Percentiles rank a stretch among this genome's conserved stretches.
phyloP scores from a whole-genome alignment of 257 asterid species.

The Solanum piurae region DNA sequence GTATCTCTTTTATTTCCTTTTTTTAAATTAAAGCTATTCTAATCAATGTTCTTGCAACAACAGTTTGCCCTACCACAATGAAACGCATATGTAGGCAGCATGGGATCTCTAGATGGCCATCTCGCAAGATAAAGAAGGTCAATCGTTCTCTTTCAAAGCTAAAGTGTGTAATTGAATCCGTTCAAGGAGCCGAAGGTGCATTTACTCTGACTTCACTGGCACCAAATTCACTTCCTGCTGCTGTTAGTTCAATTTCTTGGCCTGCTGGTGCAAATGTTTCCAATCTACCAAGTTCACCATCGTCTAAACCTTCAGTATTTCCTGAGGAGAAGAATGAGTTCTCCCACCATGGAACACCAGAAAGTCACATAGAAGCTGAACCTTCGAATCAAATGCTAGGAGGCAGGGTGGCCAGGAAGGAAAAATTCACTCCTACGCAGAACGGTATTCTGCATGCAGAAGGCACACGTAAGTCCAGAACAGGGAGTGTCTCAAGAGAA shows the following conservation, averaged over 20 bases:
- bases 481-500: constrained; percentile 68
- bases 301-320: constrained; percentile 32
- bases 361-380: constrained; percentile 23
- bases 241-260: constrained; percentile 60
- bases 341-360: constrained; percentile 8
- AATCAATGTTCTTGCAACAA: constrained; percentile 9
- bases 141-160: constrained; percentile 75
- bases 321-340: constrained; percentile 34
- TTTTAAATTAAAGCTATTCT: neutral
- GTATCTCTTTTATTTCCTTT: neutral
- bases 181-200: constrained; percentile 77
- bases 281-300: constrained; percentile 35
- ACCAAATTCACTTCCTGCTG: constrained; percentile 42
- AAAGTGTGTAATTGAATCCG: constrained; percentile 76
- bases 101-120: constrained; percentile 94
- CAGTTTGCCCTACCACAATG: constrained; percentile 96
- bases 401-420: constrained; percentile 12
- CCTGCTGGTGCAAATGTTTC: constrained; percentile 38
- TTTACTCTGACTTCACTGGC: constrained; percentile 60
- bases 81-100: constrained; percentile 91
- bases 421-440: constrained; percentile 12
- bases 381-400: constrained; percentile 21
- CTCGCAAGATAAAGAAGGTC: constrained; percentile 93
- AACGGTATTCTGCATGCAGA: constrained; percentile 14
- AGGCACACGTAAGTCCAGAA: constrained; percentile 34